Evolutionary conservation across 257 asterid genomes (phyloP).

Genomic region (Solanum chmielewskii): DNA sequence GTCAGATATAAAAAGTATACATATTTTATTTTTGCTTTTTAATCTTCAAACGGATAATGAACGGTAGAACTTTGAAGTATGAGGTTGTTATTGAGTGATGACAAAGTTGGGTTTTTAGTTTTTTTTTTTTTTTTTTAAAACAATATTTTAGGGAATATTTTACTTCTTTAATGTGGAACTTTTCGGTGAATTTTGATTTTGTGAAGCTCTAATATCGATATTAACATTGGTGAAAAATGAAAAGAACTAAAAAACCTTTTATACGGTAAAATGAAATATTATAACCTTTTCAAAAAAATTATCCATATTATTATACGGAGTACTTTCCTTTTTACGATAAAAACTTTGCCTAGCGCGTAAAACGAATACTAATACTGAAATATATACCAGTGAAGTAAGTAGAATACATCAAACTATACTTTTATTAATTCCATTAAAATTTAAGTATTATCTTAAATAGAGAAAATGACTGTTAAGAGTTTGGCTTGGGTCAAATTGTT

Average conservation of each 20-base stretch:
- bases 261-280: neutral
- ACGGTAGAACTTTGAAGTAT: neutral
- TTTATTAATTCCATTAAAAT: neutral
- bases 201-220: rapidly evolving
- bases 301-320: no score
- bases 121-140: no score
- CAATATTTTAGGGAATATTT: no score
- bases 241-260: neutral
- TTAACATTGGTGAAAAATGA: neutral
- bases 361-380: neutral
- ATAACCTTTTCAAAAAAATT: no score
- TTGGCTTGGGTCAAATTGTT: neutral
- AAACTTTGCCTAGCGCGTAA: neutral
- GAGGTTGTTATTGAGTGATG: neutral
- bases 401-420: neutral
- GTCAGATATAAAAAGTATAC: neutral
- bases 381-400: neutral
- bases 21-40: neutral
- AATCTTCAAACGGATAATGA: neutral
- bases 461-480: neutral
- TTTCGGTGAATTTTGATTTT: no score
- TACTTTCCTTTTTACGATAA: no score
- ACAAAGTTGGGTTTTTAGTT: neutral
- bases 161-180: neutral
- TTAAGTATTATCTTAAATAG: neutral